phyloP scores from a whole-genome alignment of 805 yeast genomes.

The Candida orba region DNA sequence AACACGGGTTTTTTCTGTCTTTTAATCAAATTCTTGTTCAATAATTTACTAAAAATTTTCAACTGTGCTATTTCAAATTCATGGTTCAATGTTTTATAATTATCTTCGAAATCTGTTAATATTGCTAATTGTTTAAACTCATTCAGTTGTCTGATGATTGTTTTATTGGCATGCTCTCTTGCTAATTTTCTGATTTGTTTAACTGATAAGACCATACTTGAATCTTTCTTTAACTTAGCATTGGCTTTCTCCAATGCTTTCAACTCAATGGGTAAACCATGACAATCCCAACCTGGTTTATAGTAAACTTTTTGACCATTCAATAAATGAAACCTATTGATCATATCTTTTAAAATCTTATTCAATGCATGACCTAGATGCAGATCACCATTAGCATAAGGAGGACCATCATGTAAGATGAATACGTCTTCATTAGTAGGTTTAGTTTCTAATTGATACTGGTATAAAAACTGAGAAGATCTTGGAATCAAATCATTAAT shows the following conservation, averaged over 20 bases:
- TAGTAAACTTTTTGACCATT: conserved; percentile 60
- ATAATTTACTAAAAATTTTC: conserved; percentile 56
- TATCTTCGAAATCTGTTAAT: conserved; percentile 72
- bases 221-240: conserved; percentile 27
- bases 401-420: conserved; percentile 94
- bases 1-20: conserved; percentile 92
- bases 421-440: conserved; percentile 37
- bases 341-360: conserved; percentile 81
- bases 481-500: conserved; percentile 39
- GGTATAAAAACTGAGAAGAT: conserved; percentile 54
- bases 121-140: conserved; percentile 69
- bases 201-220: conserved; percentile 31
- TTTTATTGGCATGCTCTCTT: conserved; percentile 54
- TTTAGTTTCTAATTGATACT: conserved; percentile 43
- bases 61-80: conserved; percentile 73
- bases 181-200: conserved; percentile 63
- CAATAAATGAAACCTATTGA: conserved; percentile 62
- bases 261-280: conserved; percentile 93
- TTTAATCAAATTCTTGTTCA: conserved; percentile 59
- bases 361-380: conserved; percentile 92
- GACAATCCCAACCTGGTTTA: conserved; percentile 98
- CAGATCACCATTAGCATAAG: conserved; percentile 92
- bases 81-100: conserved; percentile 67
- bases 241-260: conserved; percentile 56
- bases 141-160: conserved; percentile 55